These are phyloP conservation scores for Cercospora berteroae DNA, from an alignment of 2,329 filamentous ascomycete species.

Conservation along the genomic window DNA sequence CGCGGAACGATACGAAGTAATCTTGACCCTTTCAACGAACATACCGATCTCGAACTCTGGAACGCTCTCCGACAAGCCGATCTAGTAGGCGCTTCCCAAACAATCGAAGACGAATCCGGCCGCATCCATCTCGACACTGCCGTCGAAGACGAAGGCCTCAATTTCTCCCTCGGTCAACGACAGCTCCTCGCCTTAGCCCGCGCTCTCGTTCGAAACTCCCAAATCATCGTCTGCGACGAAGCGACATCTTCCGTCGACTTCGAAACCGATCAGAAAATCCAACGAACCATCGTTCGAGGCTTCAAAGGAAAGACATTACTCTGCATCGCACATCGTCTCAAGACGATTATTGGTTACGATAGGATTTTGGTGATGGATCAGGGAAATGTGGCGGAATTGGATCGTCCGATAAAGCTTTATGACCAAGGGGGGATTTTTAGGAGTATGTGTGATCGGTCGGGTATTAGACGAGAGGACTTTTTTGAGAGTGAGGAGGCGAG, in stretches of 20 bases:
- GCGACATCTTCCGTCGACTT: slow-evolving; percentile 92
- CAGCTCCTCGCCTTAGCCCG: slow-evolving; percentile 93
- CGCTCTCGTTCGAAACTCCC: slow-evolving; percentile 79
- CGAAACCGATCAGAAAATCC: slow-evolving; percentile 95
- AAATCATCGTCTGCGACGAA: slow-evolving; percentile 96
- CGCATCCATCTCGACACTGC: slow-evolving; percentile 78
- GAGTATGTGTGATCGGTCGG: slow-evolving; percentile 84
- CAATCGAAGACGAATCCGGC: slow-evolving; percentile 46
- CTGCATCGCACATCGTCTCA: slow-evolving; percentile 87
- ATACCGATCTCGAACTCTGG: slow-evolving; percentile 76
- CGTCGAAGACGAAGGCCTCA: slow-evolving; percentile 92
- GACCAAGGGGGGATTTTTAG: slow-evolving; percentile 75
- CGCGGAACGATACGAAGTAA: slow-evolving; percentile 76
- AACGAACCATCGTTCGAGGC: slow-evolving; percentile 77
- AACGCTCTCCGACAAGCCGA: slow-evolving; percentile 73
- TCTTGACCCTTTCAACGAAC: slow-evolving; percentile 76
- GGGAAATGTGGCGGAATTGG: slow-evolving; percentile 83
- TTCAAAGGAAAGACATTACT: slow-evolving; percentile 86
- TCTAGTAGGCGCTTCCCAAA: slow-evolving; percentile 57
- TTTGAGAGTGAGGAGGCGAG: slow-evolving; percentile 33
- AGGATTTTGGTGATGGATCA: slow-evolving; percentile 95
- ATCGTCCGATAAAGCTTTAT: slow-evolving; percentile 71
- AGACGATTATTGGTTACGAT: slow-evolving; percentile 90
- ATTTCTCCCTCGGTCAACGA: slow-evolving; percentile 91
- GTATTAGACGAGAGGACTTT: slow-evolving; percentile 61